Base-by-base conservation (phyloP, 2,329 filamentous ascomycete genomes). In the Onygenales sp. region DNA sequence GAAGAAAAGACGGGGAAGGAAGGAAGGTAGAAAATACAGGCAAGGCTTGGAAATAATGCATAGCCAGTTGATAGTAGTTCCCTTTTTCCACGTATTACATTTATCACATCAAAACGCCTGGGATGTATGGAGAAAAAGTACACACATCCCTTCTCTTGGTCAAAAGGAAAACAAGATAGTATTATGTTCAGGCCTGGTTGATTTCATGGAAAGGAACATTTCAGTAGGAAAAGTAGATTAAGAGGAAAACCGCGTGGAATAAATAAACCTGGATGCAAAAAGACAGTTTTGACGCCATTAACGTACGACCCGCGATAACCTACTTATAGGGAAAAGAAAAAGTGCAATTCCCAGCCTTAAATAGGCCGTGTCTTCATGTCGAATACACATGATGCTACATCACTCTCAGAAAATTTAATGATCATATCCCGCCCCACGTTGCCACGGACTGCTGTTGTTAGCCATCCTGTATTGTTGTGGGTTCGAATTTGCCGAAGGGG, bases 371-470 rank as follows among this genome's bases (percentile, higher is more conserved):
- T 67, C 63, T 68, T 69, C 67, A 67, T 70, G 58, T 64, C 63
- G 58, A 62, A 51, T 6, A 17, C 14, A 7, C 21, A 9, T 33
- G 42, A 45, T 48, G 51, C 34, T 40, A 27, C 2, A 21, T n/a
- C 31, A 13, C 2, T 6, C 5, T 10, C 17, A n/a, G 17, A 31
- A 42, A 32, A 32, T 36, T 69, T 70, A 79, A 65, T 79, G 77
- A 55, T 84, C 81, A 61, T 84, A 85, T 44, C 82, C 82, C 34
- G 82, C 82, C 43, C 82, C 82, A 64, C 82, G 70, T 68, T 85
- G 81, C 82, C 82, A 85, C 51, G 81, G 81, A 68, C 79, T 83
- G 39, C 77, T 66, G 63, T 75, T 82, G 62, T 80, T 78, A 59
- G 76, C 73, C 57, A 71, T 61, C 56, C 77, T 67, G 61, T 70